Evolutionary conservation across 2,329 filamentous ascomycete species (phyloP).

Genomic region (Septoria linicola): DNA sequence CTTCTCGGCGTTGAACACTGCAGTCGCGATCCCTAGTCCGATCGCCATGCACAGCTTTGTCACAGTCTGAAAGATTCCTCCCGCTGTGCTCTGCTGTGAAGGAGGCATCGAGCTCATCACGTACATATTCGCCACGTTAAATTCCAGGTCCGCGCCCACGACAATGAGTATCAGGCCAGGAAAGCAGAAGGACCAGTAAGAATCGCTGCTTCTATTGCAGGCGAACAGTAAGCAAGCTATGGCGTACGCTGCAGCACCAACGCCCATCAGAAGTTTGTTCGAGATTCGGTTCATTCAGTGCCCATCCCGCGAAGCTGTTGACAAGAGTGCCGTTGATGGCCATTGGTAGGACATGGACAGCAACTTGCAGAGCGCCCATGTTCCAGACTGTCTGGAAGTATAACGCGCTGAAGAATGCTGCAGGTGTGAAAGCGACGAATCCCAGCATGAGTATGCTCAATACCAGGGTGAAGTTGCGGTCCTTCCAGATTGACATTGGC

Average conservation of each 20-base stretch:
- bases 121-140: conserved; percentile 72
- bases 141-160: conserved; percentile 67
- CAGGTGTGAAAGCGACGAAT: conserved; percentile 58
- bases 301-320: conserved; percentile 61
- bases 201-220: conserved; percentile 54
- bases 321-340: conserved; percentile 62
- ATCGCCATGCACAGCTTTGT: conserved; percentile 60
- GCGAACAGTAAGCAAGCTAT: conserved; percentile 56
- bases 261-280: conserved; percentile 62
- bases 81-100: conserved; percentile 64
- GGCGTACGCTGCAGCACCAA: conserved; percentile 49
- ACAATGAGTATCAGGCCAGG: conserved; percentile 61
- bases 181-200: conserved; percentile 67
- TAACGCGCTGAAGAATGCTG: conserved; percentile 53
- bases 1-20: conserved; percentile 54
- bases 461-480: conserved; percentile 64
- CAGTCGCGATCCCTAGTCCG: conserved; percentile 62
- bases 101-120: conserved; percentile 64
- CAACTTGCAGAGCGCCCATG: conserved; percentile 58
- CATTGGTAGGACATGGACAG: conserved; percentile 65
- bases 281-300: conserved; percentile 64
- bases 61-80: conserved; percentile 67
- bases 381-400: conserved; percentile 61
- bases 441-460: conserved; percentile 59
- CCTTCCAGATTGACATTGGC: conserved; percentile 59